Evolutionary conservation across 1,139 yeast genomes (phyloP).

Genomic region (Yamadazyma dushanensis): DNA sequence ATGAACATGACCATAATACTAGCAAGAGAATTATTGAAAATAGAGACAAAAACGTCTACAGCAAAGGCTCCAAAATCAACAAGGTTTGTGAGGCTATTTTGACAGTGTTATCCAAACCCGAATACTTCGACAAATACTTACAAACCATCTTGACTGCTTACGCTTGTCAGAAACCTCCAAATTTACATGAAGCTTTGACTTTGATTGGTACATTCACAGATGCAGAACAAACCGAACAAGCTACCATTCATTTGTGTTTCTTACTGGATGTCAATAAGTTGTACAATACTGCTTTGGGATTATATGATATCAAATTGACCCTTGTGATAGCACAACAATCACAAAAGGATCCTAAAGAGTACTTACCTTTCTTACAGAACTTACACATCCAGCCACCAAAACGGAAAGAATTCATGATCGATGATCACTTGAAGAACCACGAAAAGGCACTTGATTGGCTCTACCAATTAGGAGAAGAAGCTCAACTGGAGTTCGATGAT

Average conservation of each 20-base stretch:
- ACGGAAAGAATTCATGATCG: slow-evolving; percentile 75
- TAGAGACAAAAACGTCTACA: slow-evolving; percentile 30
- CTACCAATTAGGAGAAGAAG: slow-evolving; percentile 47
- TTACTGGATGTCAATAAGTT: slow-evolving; percentile 84
- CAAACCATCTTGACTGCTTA: slow-evolving; percentile 88
- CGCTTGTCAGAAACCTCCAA: slow-evolving; percentile 90
- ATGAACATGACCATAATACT: slow-evolving; percentile 11
- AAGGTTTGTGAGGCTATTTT: slow-evolving; percentile 73
- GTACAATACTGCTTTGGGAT: slow-evolving; percentile 76
- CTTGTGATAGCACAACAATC: slow-evolving; percentile 90
- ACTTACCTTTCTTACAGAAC: slow-evolving; percentile 84
- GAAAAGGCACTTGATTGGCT: slow-evolving; percentile 71
- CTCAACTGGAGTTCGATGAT: slow-evolving; percentile 60
- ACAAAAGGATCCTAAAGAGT: slow-evolving; percentile 97
- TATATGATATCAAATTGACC: slow-evolving; percentile 80
- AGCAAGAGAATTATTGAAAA: slow-evolving; percentile 20
- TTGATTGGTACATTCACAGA: slow-evolving; percentile 53
- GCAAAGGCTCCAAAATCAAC: slow-evolving; percentile 64
- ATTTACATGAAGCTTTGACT: slow-evolving; percentile 68
- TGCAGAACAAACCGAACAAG: slow-evolving; percentile 55
- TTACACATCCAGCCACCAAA: slow-evolving; percentile 66
- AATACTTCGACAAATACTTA: slow-evolving; percentile 57
- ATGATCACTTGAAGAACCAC: slow-evolving; percentile 68
- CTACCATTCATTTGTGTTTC: slow-evolving; percentile 83
- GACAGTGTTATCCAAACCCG: slow-evolving; percentile 51